phyloP scores from a whole-genome alignment of 2,329 filamentous ascomycete genomes.

The Nannizziopsis arthrosporioides region DNA sequence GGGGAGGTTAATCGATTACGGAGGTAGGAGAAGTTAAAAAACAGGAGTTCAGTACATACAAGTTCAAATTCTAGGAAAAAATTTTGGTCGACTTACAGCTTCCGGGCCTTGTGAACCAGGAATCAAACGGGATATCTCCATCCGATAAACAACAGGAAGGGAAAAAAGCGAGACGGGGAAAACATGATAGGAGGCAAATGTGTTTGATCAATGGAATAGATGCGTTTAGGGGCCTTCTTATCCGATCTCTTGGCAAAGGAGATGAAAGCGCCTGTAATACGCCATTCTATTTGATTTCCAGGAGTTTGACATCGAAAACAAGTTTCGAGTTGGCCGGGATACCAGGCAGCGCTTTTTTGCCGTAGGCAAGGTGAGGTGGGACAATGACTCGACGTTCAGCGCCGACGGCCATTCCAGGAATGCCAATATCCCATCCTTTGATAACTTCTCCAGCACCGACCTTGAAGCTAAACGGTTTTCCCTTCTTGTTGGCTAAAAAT shows the following conservation, averaged over 20 bases:
- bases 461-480: slow-evolving; percentile 94
- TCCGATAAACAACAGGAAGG: background rate
- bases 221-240: too few relatives aligned
- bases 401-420: slow-evolving; percentile 83
- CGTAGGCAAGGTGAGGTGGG: slow-evolving; percentile 78
- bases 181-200: too few relatives aligned
- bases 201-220: too few relatives aligned
- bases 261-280: background rate
- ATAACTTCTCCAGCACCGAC: slow-evolving; percentile 91
- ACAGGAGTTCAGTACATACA: too few relatives aligned
- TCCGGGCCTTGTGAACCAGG: too few relatives aligned
- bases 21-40: too few relatives aligned
- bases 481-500: slow-evolving; percentile 83
- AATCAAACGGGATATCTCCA: background rate
- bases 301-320: slow-evolving; percentile 80
- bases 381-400: slow-evolving; percentile 89
- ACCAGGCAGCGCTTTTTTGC: slow-evolving; percentile 66
- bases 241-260: background rate
- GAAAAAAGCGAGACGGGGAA: background rate
- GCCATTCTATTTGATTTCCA: slow-evolving; percentile 62
- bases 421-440: slow-evolving; percentile 95
- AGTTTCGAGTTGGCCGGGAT: slow-evolving; percentile 88
- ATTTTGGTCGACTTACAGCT: too few relatives aligned
- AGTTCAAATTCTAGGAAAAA: too few relatives aligned
- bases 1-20: too few relatives aligned